These are phyloP conservation scores for Chalciporus sphaerocephalus DNA, from an alignment of 768 basidiomycete species.

Conservation along the genomic window DNA sequence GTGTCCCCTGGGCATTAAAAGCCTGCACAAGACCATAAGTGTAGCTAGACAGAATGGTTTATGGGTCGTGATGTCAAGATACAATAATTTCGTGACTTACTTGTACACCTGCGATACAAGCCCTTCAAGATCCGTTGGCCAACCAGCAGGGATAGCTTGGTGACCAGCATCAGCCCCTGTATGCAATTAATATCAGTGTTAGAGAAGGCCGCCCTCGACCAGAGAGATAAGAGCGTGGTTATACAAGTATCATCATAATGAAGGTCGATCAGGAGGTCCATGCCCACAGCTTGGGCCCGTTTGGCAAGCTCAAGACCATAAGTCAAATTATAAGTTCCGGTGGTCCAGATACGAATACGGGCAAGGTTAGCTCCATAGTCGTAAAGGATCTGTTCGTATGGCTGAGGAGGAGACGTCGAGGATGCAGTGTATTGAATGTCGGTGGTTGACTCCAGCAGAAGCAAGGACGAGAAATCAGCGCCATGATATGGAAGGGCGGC, in stretches of 20 bases:
- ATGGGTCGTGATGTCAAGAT: background rate
- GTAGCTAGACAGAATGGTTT: background rate
- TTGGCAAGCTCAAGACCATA: constrained; percentile 12
- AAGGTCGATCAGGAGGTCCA: constrained; percentile 11
- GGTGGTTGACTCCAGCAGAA: constrained; percentile 9
- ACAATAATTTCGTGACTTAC: background rate
- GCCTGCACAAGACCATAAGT: background rate
- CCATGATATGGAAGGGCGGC: constrained; percentile 7
- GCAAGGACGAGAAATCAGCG: constrained; percentile 17
- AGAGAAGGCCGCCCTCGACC: no score
- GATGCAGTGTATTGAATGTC: background rate
- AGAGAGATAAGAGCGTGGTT: no score
- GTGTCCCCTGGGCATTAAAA: background rate
- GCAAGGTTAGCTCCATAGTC: constrained; percentile 14
- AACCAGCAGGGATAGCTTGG: constrained; percentile 11
- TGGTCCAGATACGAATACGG: constrained; percentile 11
- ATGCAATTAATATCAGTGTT: background rate
- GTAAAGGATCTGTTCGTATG: constrained; percentile 7
- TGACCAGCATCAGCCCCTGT: constrained; percentile 7
- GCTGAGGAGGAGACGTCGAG: background rate
- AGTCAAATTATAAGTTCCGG: constrained; percentile 8
- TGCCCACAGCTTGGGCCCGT: constrained; percentile 10
- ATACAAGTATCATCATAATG: constrained; percentile 12
- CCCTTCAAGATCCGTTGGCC: constrained; percentile 13
- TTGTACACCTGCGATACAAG: constrained; percentile 4